These are phyloP conservation scores for Aspergillus asperescens DNA, from an alignment of 495 filamentous ascomycete species.

Conservation along the genomic window DNA sequence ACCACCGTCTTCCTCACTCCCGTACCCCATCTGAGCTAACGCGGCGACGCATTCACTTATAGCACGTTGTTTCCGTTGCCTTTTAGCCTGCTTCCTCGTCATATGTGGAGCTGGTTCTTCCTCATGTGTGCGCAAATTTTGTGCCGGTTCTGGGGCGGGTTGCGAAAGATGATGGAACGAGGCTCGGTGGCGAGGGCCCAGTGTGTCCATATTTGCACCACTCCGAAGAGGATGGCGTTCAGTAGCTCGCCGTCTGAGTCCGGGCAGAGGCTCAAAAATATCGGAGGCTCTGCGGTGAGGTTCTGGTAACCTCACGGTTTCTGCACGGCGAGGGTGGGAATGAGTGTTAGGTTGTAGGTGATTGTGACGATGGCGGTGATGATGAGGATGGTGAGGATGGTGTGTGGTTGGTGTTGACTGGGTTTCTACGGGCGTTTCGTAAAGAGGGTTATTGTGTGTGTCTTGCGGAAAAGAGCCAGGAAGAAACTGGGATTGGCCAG, in stretches of 20 bases:
- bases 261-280: conserved; percentile 22
- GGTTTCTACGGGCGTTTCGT: too few species aligned
- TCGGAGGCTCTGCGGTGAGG: conserved; percentile 15
- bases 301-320: conserved; percentile 17
- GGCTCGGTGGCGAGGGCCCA: neutral
- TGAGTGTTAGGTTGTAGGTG: neutral
- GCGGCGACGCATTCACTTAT: conserved; percentile 45
- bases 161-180: conserved; percentile 10
- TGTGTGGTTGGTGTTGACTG: too few species aligned
- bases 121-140: neutral
- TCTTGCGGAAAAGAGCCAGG: conserved; percentile 20
- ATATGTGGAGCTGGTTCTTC: neutral
- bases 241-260: conserved; percentile 28
- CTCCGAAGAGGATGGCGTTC: conserved; percentile 24
- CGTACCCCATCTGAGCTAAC: conserved; percentile 47
- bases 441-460: neutral
- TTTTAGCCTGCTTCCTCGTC: neutral
- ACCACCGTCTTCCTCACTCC: conserved; percentile 37
- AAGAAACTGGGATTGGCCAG: neutral
- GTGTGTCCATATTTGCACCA: conserved; percentile 8
- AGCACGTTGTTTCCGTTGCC: conserved; percentile 20
- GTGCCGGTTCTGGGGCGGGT: neutral
- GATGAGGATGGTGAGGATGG: neutral
- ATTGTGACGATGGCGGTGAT: neutral
- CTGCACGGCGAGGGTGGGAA: conserved; percentile 23